Evolutionary conservation across 2,329 filamentous ascomycete genomes (phyloP).

Genomic region (Epichloe sp.): DNA sequence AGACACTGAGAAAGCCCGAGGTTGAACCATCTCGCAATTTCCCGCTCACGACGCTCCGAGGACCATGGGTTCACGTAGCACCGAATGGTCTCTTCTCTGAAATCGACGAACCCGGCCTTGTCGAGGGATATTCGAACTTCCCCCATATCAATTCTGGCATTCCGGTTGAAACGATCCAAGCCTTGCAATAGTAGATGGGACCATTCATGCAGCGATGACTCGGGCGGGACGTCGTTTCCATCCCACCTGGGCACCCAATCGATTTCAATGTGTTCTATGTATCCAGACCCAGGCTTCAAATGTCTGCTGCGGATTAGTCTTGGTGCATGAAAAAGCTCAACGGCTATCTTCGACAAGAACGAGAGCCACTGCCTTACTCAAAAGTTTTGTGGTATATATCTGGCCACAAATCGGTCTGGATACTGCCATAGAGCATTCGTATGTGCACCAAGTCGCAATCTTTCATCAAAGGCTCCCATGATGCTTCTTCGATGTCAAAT

Average conservation of each 20-base stretch:
- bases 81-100: slow-evolving; percentile 55
- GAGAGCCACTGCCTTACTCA: slow-evolving; percentile 33
- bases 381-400: slow-evolving; percentile 59
- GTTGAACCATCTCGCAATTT: slow-evolving; percentile 74
- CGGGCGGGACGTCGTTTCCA: slow-evolving; percentile 43
- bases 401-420: slow-evolving; percentile 54
- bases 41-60: slow-evolving; percentile 45
- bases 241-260: slow-evolving; percentile 67
- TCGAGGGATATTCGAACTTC: slow-evolving; percentile 47
- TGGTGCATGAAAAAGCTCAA: background rate
- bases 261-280: slow-evolving; percentile 80
- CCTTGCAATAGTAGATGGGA: slow-evolving; percentile 53
- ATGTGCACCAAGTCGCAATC: slow-evolving; percentile 76
- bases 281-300: slow-evolving; percentile 60
- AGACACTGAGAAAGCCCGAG: slow-evolving; percentile 61
- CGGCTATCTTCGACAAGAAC: background rate
- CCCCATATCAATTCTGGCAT: slow-evolving; percentile 43
- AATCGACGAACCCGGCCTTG: slow-evolving; percentile 64
- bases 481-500: slow-evolving; percentile 61
- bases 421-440: slow-evolving; percentile 65
- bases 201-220: slow-evolving; percentile 54
- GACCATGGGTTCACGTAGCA: slow-evolving; percentile 68
- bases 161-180: slow-evolving; percentile 50
- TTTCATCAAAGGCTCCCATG: slow-evolving; percentile 38
- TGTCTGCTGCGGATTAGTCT: slow-evolving; percentile 38